Evolutionary conservation across 2,329 filamentous ascomycete species (phyloP).

Genomic region (Pyricularia grisea): DNA sequence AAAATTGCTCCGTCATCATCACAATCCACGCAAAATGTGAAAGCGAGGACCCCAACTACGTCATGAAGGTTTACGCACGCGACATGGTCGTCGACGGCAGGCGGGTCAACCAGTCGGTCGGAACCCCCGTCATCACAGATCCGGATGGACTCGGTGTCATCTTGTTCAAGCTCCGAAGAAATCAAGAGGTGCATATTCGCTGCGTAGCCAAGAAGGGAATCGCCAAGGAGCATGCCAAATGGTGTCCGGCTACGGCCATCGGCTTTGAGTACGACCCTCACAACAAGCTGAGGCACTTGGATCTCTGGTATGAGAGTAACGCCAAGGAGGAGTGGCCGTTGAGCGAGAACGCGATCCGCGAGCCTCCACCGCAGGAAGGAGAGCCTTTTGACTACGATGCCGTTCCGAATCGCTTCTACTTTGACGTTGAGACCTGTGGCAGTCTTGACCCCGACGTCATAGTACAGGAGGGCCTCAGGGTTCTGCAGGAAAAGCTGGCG

Average conservation of each 20-base stretch:
- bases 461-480: constrained; percentile 78
- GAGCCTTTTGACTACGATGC: constrained; percentile 89
- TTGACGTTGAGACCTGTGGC: constrained; percentile 84
- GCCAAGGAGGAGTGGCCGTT: constrained; percentile 74
- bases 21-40: constrained; percentile 80
- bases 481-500: constrained; percentile 85
- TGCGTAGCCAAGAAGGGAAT: constrained; percentile 98
- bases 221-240: constrained; percentile 97
- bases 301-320: constrained; percentile 92
- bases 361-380: constrained; percentile 70
- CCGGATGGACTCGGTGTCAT: constrained; percentile 71
- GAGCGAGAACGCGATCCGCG: constrained; percentile 70
- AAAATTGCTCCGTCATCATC: constrained; percentile 79
- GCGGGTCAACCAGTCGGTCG: constrained; percentile 64
- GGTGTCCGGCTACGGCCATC: constrained; percentile 85
- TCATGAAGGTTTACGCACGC: constrained; percentile 89
- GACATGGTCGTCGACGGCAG: constrained; percentile 68
- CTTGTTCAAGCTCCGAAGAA: constrained; percentile 82
- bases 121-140: constrained; percentile 76
- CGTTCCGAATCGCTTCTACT: constrained; percentile 77
- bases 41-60: constrained; percentile 50
- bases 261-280: constrained; percentile 98
- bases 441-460: constrained; percentile 84
- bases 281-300: constrained; percentile 87
- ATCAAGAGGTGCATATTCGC: constrained; percentile 80